A percentile compares a stretch with the other conserved stretches of the same genome.
Evolutionary conservation across 495 filamentous ascomycete genomes (phyloP).

Genomic region (Penicillium paxilli): DNA sequence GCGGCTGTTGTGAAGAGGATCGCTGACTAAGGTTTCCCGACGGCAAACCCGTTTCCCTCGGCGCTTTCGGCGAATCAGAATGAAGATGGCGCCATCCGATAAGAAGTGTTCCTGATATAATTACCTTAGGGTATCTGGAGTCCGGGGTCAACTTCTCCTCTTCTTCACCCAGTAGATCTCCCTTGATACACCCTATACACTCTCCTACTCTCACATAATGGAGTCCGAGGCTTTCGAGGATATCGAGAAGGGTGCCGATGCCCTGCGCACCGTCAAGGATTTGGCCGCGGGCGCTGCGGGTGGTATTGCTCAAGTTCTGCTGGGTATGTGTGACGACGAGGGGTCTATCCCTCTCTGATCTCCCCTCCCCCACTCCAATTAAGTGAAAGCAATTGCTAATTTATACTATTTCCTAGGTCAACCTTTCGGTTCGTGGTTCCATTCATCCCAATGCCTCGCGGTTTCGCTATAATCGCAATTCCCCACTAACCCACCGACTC

Average conservation of each 20-base stretch:
- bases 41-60: conserved; percentile 34
- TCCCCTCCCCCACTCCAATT: not conserved
- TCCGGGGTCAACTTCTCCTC: not conserved
- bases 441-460: not conserved
- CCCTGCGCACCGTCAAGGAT: conserved; percentile 77
- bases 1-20: conserved; percentile 1
- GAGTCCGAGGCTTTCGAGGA: conserved; percentile 42
- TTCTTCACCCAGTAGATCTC: conserved; percentile 4
- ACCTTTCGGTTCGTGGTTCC: conserved; percentile 68
- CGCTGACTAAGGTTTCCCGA: conserved; percentile 31
- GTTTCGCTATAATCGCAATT: too few species aligned
- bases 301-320: conserved; percentile 89
- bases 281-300: conserved; percentile 87
- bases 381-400: conserved; percentile 26
- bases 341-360: not conserved
- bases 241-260: conserved; percentile 36
- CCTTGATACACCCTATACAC: conserved; percentile 4
- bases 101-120: conserved; percentile 27
- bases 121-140: conserved; percentile 10
- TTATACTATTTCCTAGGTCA: conserved; percentile 63
- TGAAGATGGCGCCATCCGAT: conserved; percentile 26
- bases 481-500: conserved; percentile 19
- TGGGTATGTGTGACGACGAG: conserved; percentile 64
- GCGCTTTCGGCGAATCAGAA: conserved; percentile 35
- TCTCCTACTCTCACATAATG: too few species aligned